phyloP scores from a whole-genome alignment of 108 stramenopile species.

The Pinguiococcus pyrenoidosus region DNA sequence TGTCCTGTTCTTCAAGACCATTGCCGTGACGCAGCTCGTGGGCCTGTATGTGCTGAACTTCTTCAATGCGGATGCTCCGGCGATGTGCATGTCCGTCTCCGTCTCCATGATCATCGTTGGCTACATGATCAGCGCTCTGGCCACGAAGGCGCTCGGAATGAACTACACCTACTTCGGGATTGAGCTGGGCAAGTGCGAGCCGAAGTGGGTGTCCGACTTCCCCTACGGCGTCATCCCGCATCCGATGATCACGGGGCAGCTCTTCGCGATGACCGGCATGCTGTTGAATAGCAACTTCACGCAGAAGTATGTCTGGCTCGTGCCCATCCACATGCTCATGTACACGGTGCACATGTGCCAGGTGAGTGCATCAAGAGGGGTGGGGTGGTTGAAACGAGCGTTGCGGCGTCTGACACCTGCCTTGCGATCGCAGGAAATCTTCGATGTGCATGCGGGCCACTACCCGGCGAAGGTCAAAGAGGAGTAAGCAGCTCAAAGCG shows the following conservation, averaged over 20 bases:
- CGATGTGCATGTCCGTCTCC: not conserved
- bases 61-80: not conserved
- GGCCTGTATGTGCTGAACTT: conserved; percentile 1
- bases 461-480: no score
- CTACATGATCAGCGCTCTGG: conserved; percentile 8
- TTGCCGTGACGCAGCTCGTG: conserved; percentile 16
- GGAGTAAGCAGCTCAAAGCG: no score
- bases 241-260: conserved; percentile 28
- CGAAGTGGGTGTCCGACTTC: conserved; percentile 25
- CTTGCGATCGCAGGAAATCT: no score
- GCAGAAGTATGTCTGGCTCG: conserved; percentile 10
- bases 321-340: conserved; percentile 19
- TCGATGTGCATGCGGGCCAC: no score
- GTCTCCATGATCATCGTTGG: conserved; percentile 8
- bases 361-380: no score
- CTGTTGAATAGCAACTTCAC: conserved; percentile 8
- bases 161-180: conserved; percentile 31
- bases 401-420: no score
- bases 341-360: conserved; percentile 25
- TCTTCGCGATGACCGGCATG: conserved; percentile 15
- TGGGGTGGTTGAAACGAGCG: no score
- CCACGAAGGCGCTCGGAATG: conserved; percentile 15
- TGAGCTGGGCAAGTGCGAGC: conserved; percentile 19
- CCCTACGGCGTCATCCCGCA: conserved; percentile 26
- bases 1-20: conserved; percentile 22